Evolutionary conservation across 352 stramenopile genomes (phyloP), one percentile per base, ranked within the genome.

Genomic region (Pythium apleroticum): DNA sequence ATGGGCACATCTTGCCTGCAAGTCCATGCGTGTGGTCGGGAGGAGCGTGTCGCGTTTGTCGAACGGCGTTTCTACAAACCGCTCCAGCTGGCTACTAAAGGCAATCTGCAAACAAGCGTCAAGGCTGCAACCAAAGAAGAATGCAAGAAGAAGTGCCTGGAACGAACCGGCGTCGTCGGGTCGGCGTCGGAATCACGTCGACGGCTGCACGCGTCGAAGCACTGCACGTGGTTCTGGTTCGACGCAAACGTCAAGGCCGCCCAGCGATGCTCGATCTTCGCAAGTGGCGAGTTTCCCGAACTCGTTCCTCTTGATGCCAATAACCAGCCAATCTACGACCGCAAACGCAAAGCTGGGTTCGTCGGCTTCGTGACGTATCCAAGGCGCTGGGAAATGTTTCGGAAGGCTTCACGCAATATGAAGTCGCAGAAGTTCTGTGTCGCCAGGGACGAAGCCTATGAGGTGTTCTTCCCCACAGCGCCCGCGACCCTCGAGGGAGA

Each of bases 181-280:
- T 28, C 45, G 4, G 10, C 19, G 14, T 3, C 22, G 14, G 8
- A 25, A 12, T 28, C 15, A 28, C n/a, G 19, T 22, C 12, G 10
- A 22, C 45, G 12, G 45, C 19, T 52, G 39, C 39, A 46, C 4
- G 45, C 19, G 17, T 28, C 45, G n/a, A 28, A 19, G 1, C 45
- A 52, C 45, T 52, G 45, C 45, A 52, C 45, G 22, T 52, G 45
- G 45, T 17, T 52, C 7, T 52, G 20, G 17, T 52, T 25, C 12
- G 39, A 46, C 14, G 39, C 39, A 5, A 33, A 33, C 30, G 30
- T 33, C 30, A 33, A 33, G 30, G 12, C 39, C 39, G 19, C 39
- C 39, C 4, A 46, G 39, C 45, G 4, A 46, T 22, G 39, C 39
- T 8, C 17, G 19, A 30, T 33, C 30, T 33, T 33, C n/a, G 22